phyloP scores from a whole-genome alignment of 2,329 filamentous ascomycete genomes.

The Curvularia sp. region DNA sequence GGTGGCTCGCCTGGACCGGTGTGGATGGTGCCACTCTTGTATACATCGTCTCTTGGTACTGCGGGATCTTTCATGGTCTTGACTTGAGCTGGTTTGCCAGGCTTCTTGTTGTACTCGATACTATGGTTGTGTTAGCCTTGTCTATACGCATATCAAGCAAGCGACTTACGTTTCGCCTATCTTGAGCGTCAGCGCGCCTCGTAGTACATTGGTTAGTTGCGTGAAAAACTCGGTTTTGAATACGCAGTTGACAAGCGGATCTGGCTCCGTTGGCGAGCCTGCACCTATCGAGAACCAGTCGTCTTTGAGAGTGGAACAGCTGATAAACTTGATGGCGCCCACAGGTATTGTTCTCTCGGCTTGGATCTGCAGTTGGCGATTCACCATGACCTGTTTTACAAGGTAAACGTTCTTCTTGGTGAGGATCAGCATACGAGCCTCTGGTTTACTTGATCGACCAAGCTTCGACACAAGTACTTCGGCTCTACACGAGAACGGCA shows the following conservation, averaged over 20 bases:
- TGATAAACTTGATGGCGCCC: constrained; percentile 86
- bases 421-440: constrained; percentile 82
- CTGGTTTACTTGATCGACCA: constrained; percentile 92
- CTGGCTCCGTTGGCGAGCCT: constrained; percentile 88
- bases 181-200: constrained; percentile 80
- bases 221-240: constrained; percentile 98
- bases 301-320: constrained; percentile 81
- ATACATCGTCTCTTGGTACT: constrained; percentile 75
- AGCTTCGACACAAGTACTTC: constrained; percentile 94
- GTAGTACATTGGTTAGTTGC: constrained; percentile 81
- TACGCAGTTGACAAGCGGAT: constrained; percentile 90
- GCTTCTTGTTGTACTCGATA: constrained; percentile 98
- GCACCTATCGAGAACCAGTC: constrained; percentile 97
- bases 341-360: constrained; percentile 83
- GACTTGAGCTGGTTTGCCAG: constrained; percentile 85
- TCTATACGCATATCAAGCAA: neutral
- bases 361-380: constrained; percentile 80
- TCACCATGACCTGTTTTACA: constrained; percentile 81
- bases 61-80: constrained; percentile 90
- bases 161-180: constrained; percentile 70
- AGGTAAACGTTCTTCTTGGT: constrained; percentile 89
- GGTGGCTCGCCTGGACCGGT: constrained; percentile 84
- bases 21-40: constrained; percentile 93
- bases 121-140: constrained; percentile 46
- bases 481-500: constrained; percentile 88